A percentile compares a stretch with the other conserved stretches of the same genome.
Conservation (phyloP, 2,329 filamentous ascomycete genomes). For the Fusarium devonianum region DNA sequence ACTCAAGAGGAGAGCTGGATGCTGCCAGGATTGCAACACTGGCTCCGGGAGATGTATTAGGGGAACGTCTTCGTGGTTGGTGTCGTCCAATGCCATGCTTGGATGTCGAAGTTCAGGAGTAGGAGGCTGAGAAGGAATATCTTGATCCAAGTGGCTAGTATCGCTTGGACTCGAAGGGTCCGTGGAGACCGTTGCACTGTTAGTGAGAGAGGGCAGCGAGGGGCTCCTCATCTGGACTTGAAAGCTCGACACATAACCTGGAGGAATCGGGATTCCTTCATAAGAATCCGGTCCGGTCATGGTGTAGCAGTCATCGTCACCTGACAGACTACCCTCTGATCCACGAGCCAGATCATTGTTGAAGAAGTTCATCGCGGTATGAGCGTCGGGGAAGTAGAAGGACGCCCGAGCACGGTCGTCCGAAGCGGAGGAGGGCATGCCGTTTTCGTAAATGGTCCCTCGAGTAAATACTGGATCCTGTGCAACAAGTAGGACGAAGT, state of each 20-base stretch:
- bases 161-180: background rate
- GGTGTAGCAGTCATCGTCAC: conserved; percentile 5
- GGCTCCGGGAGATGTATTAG: background rate
- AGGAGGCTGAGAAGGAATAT: background rate
- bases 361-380: conserved; percentile 6
- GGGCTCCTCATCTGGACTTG: background rate
- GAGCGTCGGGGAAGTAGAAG: conserved; percentile 10
- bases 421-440: background rate
- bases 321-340: background rate
- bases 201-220: background rate
- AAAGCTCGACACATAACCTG: conserved; percentile 3
- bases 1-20: background rate
- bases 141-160: background rate
- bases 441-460: conserved; percentile 1
- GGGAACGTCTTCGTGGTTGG: background rate
- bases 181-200: background rate
- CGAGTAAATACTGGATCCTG: too few relatives aligned
- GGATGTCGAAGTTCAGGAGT: background rate
- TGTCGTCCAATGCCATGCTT: background rate
- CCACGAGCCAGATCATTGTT: conserved; percentile 15
- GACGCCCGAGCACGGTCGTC: background rate
- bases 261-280: background rate
- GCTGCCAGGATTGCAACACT: background rate
- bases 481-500: too few relatives aligned
- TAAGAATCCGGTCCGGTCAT: background rate